phyloP scores from a whole-genome alignment of 2,329 filamentous ascomycete genomes.

The Triangularia setosa region DNA sequence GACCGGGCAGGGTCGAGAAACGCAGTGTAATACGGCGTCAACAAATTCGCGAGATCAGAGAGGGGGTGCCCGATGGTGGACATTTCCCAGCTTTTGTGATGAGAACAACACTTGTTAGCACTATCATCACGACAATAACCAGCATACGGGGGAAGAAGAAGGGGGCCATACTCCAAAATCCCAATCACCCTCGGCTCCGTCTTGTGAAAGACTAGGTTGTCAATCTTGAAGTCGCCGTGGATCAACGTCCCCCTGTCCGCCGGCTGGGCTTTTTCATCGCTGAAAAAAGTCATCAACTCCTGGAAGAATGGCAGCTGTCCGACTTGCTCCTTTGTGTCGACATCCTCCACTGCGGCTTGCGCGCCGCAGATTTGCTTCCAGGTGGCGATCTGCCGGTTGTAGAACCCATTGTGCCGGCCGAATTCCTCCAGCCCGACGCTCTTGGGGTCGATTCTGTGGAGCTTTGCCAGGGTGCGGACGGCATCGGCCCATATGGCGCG shows the following conservation, averaged over 20 bases:
- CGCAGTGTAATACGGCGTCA: slow-evolving; percentile 47
- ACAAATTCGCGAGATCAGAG: slow-evolving; percentile 81
- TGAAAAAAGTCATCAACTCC: slow-evolving; percentile 76
- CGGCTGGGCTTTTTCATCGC: slow-evolving; percentile 64
- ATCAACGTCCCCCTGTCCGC: slow-evolving; percentile 74
- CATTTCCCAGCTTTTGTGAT: slow-evolving; percentile 81
- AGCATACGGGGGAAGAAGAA: not conserved
- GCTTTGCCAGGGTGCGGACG: slow-evolving; percentile 74
- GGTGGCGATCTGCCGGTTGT: slow-evolving; percentile 78
- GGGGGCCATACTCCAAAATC: slow-evolving; percentile 69
- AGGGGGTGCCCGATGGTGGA: slow-evolving; percentile 95
- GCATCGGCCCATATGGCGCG: slow-evolving; percentile 82
- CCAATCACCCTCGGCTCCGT: slow-evolving; percentile 85
- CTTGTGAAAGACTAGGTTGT: slow-evolving; percentile 85
- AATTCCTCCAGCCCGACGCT: slow-evolving; percentile 67
- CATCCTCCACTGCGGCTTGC: slow-evolving; percentile 71
- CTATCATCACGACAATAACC: not conserved
- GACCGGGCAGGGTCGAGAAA: slow-evolving; percentile 27
- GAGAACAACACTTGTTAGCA: not conserved
- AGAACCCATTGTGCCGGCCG: slow-evolving; percentile 74
- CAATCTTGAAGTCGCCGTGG: slow-evolving; percentile 96
- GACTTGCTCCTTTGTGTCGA: slow-evolving; percentile 71
- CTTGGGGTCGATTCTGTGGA: slow-evolving; percentile 70
- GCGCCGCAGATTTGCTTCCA: slow-evolving; percentile 73
- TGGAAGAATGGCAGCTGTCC: slow-evolving; percentile 81